A percentile compares a stretch with the other conserved stretches of the same genome.
Evolutionary conservation across 1,139 yeast species (phyloP).

Genomic region (Wickerhamiella infanticola): DNA sequence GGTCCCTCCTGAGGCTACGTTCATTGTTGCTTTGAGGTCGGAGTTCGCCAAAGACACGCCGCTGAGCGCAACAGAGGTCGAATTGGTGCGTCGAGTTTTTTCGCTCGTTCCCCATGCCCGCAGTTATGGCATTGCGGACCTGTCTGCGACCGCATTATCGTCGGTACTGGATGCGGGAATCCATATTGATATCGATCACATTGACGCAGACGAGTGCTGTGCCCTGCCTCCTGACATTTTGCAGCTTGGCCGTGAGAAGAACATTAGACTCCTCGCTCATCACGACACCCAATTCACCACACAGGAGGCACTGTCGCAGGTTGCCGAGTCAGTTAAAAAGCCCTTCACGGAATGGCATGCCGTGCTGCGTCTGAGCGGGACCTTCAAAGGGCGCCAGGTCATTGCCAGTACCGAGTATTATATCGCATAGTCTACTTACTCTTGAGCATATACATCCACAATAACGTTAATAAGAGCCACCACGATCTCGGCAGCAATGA

Average conservation of each 20-base stretch:
- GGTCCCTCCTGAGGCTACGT: neutral
- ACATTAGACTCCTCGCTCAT: conserved; percentile 20
- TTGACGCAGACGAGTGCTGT: conserved; percentile 23
- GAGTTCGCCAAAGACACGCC: conserved; percentile 2
- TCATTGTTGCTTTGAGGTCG: neutral
- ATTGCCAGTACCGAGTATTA: conserved; percentile 17
- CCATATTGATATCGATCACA: conserved; percentile 16
- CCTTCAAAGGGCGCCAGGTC: conserved; percentile 20
- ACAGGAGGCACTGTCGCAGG: neutral
- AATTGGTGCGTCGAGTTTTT: neutral
- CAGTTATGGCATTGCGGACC: conserved; percentile 21
- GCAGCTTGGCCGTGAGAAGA: conserved; percentile 15
- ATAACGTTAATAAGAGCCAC: conserved; percentile 65
- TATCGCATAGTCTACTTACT: conserved; percentile 13
- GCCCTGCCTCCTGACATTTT: conserved; percentile 21
- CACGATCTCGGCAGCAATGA: conserved; percentile 82
- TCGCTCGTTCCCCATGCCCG: conserved; percentile 1
- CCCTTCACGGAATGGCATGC: conserved; percentile 16
- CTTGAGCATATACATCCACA: conserved; percentile 18
- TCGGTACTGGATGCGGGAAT: conserved; percentile 10
- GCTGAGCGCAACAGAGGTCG: neutral
- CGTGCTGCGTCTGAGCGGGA: conserved; percentile 18
- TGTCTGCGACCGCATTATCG: conserved; percentile 15
- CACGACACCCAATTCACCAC: conserved; percentile 15
- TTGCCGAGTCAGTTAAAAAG: neutral